Percentiles rank a stretch among this genome's conserved stretches.
phyloP scores from a whole-genome alignment of 805 yeast species.

The Danielia reshetovae region DNA sequence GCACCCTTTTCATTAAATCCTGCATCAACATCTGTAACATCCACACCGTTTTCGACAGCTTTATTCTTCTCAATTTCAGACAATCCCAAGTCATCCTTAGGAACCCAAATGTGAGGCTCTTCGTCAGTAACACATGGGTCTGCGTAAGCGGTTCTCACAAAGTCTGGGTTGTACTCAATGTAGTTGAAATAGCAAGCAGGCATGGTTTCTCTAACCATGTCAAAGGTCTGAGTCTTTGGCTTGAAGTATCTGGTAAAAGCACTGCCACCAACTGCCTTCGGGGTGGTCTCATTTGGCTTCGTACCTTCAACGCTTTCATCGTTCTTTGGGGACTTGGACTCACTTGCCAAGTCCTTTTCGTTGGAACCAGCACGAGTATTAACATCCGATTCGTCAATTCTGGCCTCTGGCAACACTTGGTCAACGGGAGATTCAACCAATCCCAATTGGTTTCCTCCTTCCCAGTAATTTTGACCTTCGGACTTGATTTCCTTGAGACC shows the following conservation, averaged over 20 bases:
- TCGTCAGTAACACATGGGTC: conserved; percentile 56
- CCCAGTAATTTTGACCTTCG: conserved; percentile 48
- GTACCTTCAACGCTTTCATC: not conserved
- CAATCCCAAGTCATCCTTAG: conserved; percentile 65
- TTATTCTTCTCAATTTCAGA: conserved; percentile 54
- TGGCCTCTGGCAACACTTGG: conserved; percentile 9
- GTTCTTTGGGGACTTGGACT: not conserved
- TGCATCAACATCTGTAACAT: conserved; percentile 57
- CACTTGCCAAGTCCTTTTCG: conserved; percentile 6
- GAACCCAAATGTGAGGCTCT: conserved; percentile 67
- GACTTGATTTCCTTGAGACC: conserved; percentile 56
- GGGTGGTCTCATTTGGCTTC: not conserved
- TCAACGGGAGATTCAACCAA: conserved; percentile 15
- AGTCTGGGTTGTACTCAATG: conserved; percentile 39
- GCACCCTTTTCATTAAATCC: conserved; percentile 55
- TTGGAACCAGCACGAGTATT: conserved; percentile 7
- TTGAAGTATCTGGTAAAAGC: conserved; percentile 28
- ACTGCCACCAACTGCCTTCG: conserved; percentile 4
- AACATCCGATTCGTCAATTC: conserved; percentile 11
- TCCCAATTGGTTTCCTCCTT: conserved; percentile 42
- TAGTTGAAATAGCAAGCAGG: conserved; percentile 41
- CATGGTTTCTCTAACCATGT: conserved; percentile 38
- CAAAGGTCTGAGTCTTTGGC: conserved; percentile 48
- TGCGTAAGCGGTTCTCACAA: conserved; percentile 42
- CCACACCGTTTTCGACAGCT: conserved; percentile 51